Conservation (phyloP, 371 early-diverging fungal genomes). For the Mucor velutinosus region DNA sequence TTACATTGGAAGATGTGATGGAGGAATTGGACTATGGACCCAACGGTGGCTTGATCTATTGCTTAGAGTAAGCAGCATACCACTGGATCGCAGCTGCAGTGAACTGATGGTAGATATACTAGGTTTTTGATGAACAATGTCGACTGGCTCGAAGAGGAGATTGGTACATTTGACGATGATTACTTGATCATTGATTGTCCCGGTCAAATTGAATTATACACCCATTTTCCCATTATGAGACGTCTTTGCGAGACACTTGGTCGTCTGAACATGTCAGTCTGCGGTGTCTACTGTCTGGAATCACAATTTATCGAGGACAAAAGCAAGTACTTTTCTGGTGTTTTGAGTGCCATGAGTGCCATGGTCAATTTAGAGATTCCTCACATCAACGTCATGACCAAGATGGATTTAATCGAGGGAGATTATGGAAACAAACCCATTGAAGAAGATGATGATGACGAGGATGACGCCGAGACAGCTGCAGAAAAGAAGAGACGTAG, state of each 20-base stretch:
- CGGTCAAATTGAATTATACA: conserved; percentile 99
- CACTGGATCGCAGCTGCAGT: neutral
- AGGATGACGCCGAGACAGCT: conserved; percentile 26
- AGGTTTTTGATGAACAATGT: conserved; percentile 90
- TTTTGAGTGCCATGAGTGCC: conserved; percentile 89
- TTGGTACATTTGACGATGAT: conserved; percentile 90
- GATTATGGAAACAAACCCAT: conserved; percentile 40
- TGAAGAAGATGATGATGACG: conserved; percentile 31
- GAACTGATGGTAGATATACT: neutral
- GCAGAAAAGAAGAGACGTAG: conserved; percentile 33
- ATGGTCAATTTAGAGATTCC: conserved; percentile 97
- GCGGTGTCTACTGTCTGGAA: conserved; percentile 94
- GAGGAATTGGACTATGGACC: conserved; percentile 97
- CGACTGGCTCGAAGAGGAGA: conserved; percentile 95
- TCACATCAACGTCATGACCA: conserved; percentile 96
- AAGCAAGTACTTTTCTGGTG: conserved; percentile 95
- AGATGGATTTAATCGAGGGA: conserved; percentile 90
- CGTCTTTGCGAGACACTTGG: conserved; percentile 74
- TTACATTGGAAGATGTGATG: conserved; percentile 98
- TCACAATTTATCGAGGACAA: conserved; percentile 94
- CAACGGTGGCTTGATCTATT: conserved; percentile 98
- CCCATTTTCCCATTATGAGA: conserved; percentile 96
- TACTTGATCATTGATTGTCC: conserved; percentile 99
- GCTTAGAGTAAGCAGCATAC: conserved; percentile 74
- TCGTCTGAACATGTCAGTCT: conserved; percentile 72